A percentile compares a stretch with the other conserved stretches of the same genome.
These are phyloP conservation scores for Friedmanniomyces endolithicus DNA, from an alignment of 495 filamentous ascomycete species.

Conservation along the genomic window DNA sequence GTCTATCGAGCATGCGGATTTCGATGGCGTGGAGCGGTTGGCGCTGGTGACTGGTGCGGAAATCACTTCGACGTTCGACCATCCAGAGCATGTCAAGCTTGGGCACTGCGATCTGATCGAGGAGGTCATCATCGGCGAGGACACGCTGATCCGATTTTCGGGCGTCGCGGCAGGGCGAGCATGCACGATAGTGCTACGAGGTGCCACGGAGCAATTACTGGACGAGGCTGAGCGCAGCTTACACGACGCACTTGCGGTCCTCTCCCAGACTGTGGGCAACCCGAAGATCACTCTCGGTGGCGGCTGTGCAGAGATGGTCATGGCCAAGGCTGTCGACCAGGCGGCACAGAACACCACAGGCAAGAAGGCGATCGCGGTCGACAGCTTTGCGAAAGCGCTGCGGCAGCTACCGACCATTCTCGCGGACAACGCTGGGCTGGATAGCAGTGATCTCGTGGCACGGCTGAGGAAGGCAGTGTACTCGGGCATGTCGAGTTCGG, in stretches of 20 bases:
- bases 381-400: conserved; percentile 76
- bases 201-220: conserved; percentile 89
- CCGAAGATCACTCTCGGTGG: conserved; percentile 88
- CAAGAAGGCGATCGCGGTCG: conserved; percentile 90
- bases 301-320: conserved; percentile 95
- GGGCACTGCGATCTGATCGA: conserved; percentile 93
- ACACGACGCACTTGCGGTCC: conserved; percentile 90
- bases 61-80: conserved; percentile 94
- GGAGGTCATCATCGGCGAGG: conserved; percentile 95
- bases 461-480: conserved; percentile 87
- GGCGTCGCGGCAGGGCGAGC: conserved; percentile 88
- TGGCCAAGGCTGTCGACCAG: conserved; percentile 94
- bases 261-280: conserved; percentile 93
- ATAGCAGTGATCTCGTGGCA: conserved; percentile 86
- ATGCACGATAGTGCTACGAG: conserved; percentile 92
- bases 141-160: conserved; percentile 93
- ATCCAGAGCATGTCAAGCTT: conserved; percentile 91
- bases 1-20: conserved; percentile 97
- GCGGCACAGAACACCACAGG: conserved; percentile 88
- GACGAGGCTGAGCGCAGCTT: conserved; percentile 94
- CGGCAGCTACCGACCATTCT: conserved; percentile 92
- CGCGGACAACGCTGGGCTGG: conserved; percentile 92
- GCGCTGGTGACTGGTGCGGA: conserved; percentile 93
- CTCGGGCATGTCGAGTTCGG: conserved; percentile 81
- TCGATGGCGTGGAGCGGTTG: conserved; percentile 91